Evolutionary conservation across 176 grass and related monocot species (phyloP).

Genomic region (Triticum urartu): DNA sequence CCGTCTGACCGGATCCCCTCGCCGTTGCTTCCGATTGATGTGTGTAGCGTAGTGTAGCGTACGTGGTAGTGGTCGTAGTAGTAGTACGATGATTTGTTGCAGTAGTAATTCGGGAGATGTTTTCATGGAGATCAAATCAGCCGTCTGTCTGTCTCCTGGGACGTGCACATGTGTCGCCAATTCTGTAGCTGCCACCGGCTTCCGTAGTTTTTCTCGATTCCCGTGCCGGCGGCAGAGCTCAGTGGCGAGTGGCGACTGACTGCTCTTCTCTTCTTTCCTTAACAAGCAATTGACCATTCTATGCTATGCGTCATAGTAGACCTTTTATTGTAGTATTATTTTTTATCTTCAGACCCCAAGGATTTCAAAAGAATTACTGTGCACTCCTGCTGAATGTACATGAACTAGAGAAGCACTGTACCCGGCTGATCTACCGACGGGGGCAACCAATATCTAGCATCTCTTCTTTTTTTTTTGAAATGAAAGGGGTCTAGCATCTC

Average conservation of each 20-base stretch:
- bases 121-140: slow-evolving; percentile 40
- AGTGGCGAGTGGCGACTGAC: background rate
- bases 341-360: background rate
- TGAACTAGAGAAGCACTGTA: too few relatives aligned
- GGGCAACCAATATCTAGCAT: background rate
- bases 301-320: background rate
- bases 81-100: background rate
- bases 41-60: slow-evolving; percentile 1
- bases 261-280: background rate
- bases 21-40: background rate
- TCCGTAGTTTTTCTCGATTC: slow-evolving; percentile 6
- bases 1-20: slow-evolving; percentile 26
- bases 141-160: slow-evolving; percentile 24
- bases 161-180: background rate
- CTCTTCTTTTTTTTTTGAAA: background rate
- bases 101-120: background rate
- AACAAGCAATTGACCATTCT: background rate
- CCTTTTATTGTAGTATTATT: background rate
- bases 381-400: background rate
- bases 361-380: background rate
- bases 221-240: slow-evolving; percentile 2
- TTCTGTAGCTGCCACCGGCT: background rate
- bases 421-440: too few relatives aligned
- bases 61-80: background rate
- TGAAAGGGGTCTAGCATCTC: background rate